Evolutionary conservation across 2,329 filamentous ascomycete genomes (phyloP), one percentile per base, ranked within the genome.

Genomic region (Beauveria pseudobassiana): DNA sequence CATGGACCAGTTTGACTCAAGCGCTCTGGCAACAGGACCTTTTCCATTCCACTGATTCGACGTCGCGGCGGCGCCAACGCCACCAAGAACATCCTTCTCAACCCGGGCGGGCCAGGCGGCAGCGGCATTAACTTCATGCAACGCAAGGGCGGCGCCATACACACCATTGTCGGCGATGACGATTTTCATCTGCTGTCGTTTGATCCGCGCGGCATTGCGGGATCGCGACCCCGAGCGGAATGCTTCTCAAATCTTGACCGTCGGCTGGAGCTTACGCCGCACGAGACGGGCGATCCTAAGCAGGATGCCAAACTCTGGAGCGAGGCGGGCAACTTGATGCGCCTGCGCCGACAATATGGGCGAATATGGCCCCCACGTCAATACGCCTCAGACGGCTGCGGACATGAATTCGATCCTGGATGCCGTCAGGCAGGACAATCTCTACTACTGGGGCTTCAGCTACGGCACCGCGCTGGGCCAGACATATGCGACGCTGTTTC

Each of bases 101-200:
- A 81, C 64, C 78, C 78, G 0, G 79, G 79, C 45, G 80, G 80
- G 0, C 80, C 80, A 0, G 80, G 79, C 10, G 78, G 69, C 22
- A 76, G 76, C 53, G 79, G 79, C 3, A 65, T 76, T n/a, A 66
- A 69, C 4, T 74, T 77, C 40, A 53, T 81, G 2, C 67, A 73
- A 34, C 67, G 71, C 14, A 63, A 65, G 6, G 78, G 76, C n/a
- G 69, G 71, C 10, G 65, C 70, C 9, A 64, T 81, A 4, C 75
- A 68, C 60, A 66, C 66, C 4, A 67, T 74, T 9, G 64, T 73
- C 0, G 78, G 78, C n/a, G 77, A 80, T 48, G 72, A 70, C 1
- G 77, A 77, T 55, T 59, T 59, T 26, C 77, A 82, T 63, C 65
- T 82, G 0, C 62, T 82, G 0, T 74, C 73, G 0, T 82, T 82